Evolutionary conservation across 345 rosid genomes (phyloP).

Genomic region (Kernera saxatilis): DNA sequence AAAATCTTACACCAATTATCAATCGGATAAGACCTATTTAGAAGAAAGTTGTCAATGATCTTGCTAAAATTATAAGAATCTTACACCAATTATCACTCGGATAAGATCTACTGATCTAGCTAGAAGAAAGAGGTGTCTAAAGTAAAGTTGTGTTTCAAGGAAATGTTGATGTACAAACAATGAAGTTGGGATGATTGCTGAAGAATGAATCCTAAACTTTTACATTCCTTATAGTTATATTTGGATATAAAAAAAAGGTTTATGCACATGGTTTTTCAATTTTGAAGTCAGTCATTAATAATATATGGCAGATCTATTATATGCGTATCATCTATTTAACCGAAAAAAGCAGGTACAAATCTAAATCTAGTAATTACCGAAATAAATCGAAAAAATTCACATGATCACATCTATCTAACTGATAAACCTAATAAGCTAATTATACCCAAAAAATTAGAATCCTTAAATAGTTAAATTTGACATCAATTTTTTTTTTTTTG

Average conservation of each 20-base stretch:
- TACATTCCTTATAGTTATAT: not conserved
- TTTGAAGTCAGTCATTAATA: not conserved
- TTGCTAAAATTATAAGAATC: constrained; percentile 6
- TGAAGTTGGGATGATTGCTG: not conserved
- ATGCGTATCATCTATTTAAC: not conserved
- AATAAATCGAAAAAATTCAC: too few species aligned
- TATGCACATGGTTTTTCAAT: not conserved
- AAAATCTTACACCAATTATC: constrained; percentile 20
- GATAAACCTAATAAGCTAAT: too few species aligned
- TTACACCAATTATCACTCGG: constrained; percentile 18
- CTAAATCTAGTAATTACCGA: not conserved
- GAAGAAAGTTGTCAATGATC: constrained; percentile 6
- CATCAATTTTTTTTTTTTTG: not conserved
- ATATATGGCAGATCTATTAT: not conserved
- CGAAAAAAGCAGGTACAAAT: not conserved
- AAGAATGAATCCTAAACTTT: not conserved
- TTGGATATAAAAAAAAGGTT: not conserved
- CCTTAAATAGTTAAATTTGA: not conserved
- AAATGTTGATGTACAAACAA: not conserved
- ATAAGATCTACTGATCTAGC: not conserved
- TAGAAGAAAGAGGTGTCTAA: not conserved
- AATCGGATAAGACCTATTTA: constrained; percentile 10
- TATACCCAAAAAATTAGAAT: too few species aligned
- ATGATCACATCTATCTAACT: too few species aligned
- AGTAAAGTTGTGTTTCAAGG: not conserved